Evolutionary conservation across 768 basidiomycete genomes (phyloP), one percentile per base, ranked within the genome.

Genomic region (Pisolithus marmoratus): DNA sequence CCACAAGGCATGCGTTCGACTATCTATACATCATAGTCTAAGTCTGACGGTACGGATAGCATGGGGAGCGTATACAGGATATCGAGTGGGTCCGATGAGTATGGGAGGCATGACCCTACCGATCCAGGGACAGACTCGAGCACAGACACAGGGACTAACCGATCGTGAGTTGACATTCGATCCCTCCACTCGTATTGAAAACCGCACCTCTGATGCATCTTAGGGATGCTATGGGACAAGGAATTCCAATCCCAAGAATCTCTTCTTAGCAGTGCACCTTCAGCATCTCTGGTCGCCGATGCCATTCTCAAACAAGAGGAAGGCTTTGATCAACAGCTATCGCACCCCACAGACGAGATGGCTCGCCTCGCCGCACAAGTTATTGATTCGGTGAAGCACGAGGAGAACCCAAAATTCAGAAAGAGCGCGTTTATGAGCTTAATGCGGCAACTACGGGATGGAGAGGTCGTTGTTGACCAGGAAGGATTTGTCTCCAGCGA

Each of bases 381-480:
- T 37, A 71, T 95, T 50, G 81, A 90, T 38, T 77, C 85, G n/a
- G 79, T 94, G 43, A 74, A 79, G 60, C 70, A 84, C 52, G 88
- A 89, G 50, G 75, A 79, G 60, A 92, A 90, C 62, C 81, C 84
- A 34, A 96, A 95, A 65, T 93, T 96, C 61, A 77, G 82, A 68
- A 79, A 90, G 29, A 92, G 90, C 66, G 76, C 80, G 53, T 96
- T 96, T 64, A 74, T 96, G 75, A 77, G 77, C 20, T 75, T 96
- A 24, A 95, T 96, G 93, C 80, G 78, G 48, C 83, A 90, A 65
- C 70, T 96, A 50, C 75, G 90, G 37, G 93, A 94, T 67, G 80
- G 84, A 8, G 79, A 87, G 60, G 75, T 91, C 38, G 76, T 84
- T 15, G 84, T 95, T 2, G 83, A 88, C 45, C 89, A 86, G 19